Conservation (phyloP, 768 basidiomycete genomes). For the Hericium coralloides region DNA sequence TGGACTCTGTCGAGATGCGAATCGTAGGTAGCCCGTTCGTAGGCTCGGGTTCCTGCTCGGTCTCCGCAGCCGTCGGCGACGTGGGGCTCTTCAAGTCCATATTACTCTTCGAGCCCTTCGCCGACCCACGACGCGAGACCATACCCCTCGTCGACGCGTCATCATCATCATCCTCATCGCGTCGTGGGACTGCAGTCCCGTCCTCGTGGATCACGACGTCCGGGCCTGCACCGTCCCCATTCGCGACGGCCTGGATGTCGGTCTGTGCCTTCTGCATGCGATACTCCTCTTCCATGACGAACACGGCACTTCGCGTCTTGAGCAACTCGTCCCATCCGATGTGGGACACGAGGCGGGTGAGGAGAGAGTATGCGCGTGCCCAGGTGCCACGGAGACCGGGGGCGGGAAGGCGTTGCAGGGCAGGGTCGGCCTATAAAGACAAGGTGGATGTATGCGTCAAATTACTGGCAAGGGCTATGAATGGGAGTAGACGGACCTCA, state of each 20-base stretch:
- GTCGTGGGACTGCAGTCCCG: slow-evolving; percentile 30
- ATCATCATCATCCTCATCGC: slow-evolving; percentile 40
- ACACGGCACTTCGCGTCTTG: slow-evolving; percentile 88
- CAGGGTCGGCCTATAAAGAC: slow-evolving; percentile 68
- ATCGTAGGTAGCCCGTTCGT: slow-evolving; percentile 43
- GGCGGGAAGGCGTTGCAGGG: slow-evolving; percentile 88
- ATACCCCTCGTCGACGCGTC: slow-evolving; percentile 65
- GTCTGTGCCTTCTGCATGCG: slow-evolving; percentile 86
- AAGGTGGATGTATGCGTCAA: neutral
- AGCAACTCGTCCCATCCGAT: slow-evolving; percentile 99
- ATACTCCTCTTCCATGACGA: slow-evolving; percentile 99
- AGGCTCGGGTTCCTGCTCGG: slow-evolving; percentile 18
- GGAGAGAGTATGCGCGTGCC: slow-evolving; percentile 85
- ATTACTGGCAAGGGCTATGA: neutral
- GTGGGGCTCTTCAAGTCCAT: slow-evolving; percentile 2
- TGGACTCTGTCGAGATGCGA: slow-evolving; percentile 48
- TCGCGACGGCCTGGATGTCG: slow-evolving; percentile 43
- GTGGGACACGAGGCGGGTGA: slow-evolving; percentile 84
- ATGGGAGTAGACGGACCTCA: slow-evolving; percentile 37
- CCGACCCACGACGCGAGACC: slow-evolving; percentile 24
- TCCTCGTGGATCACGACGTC: slow-evolving; percentile 53
- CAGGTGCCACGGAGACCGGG: slow-evolving; percentile 94
- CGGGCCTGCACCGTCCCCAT: slow-evolving; percentile 8
- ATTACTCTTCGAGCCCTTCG: slow-evolving; percentile 13
- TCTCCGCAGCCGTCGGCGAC: slow-evolving; percentile 4